Evolutionary conservation across 306 rosid genomes (phyloP).

Genomic region (Vigna reflexopilosa): DNA sequence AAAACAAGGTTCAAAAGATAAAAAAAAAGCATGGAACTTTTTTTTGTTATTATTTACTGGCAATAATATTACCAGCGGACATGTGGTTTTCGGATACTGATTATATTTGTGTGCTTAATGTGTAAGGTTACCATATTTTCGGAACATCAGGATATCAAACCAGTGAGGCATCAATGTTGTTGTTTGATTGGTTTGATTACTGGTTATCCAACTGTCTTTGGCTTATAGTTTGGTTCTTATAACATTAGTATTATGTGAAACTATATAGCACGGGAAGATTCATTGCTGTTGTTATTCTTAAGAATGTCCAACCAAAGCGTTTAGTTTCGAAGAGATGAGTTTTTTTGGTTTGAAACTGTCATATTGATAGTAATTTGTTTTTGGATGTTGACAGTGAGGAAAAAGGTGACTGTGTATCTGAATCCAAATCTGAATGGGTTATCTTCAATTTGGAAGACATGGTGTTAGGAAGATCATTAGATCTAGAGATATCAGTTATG

Average conservation of each 20-base stretch:
- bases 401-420: conserved; percentile 3
- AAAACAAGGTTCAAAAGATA: background rate
- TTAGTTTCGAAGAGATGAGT: conserved; percentile 8
- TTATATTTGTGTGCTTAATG: background rate
- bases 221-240: background rate
- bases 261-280: background rate
- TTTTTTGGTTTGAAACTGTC: background rate
- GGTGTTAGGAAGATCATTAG: conserved; percentile 62
- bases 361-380: background rate
- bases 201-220: background rate
- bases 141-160: background rate
- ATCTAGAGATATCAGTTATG: conserved; percentile 53
- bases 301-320: background rate
- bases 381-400: conserved; percentile 29
- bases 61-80: background rate
- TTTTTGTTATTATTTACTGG: background rate
- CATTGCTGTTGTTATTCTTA: background rate
- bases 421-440: conserved; percentile 55
- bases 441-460: conserved; percentile 66
- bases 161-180: background rate
- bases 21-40: background rate
- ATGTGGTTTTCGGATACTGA: background rate
- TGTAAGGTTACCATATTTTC: background rate
- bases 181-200: background rate
- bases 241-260: background rate